Evolutionary conservation across 2,329 filamentous ascomycete genomes (phyloP), one percentile per base, ranked within the genome.

Genomic region (Nemania sp.): DNA sequence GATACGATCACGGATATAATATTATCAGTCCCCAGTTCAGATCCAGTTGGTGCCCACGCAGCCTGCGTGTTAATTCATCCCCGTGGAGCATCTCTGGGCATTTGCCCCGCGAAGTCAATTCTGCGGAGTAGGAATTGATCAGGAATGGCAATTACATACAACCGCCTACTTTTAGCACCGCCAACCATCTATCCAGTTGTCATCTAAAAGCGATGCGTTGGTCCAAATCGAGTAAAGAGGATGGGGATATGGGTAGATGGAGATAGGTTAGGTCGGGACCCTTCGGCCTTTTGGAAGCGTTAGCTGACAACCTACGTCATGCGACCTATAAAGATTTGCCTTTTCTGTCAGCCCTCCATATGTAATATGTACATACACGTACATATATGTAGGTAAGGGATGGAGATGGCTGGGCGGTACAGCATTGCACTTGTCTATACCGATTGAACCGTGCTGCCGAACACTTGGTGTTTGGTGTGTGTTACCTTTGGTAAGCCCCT

Each of bases 231-330:
- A 55, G 10, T 55, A 11, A 29, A 49, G 22, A 49, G 15, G 20
- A 27, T 32, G 15, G 51, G 26, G 5, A 52, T 3, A 8, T 27
- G 15, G 7, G 6, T 45, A 5, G 5, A 15, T 45, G 18, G 43
- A 32, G 6, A 41, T 45, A 10, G 49, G 49, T 3, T 20, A 3
- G 7, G 13, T 20, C 41, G 18, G 41, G 5, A 20, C 41, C 11
- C 41, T 20, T 26, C n/a, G 20, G 24, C n/a, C 32, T 43, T 38
- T 52, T 63, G 53, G 27, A n/a, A n/a, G n/a, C n/a, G n/a, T 32
- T 66, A 49, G 63, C 67, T 61, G 60, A 54, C 56, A 53, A 61
- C 29, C 49, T 69, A 69, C 67, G 67, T 69, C 67, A 69, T 69
- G 56, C 56, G 51, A 52, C 55, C 32, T 53, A 45, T 5, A 5